Conservation (phyloP, 1,284 basidiomycete species). For the Ganoderma sinense region DNA sequence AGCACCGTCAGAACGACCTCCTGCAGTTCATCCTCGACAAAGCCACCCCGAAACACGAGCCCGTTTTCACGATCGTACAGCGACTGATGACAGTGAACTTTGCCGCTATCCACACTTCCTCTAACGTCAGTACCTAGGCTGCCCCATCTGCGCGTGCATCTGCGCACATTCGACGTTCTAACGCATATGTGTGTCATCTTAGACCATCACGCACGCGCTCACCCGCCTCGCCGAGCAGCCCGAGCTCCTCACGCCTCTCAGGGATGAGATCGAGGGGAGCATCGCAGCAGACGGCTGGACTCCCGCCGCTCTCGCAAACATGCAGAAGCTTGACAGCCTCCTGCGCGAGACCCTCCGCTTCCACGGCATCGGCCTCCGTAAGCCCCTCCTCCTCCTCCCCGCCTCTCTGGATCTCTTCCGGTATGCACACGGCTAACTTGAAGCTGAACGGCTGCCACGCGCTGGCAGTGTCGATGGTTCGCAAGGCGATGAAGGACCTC, state of each 20-base stretch:
- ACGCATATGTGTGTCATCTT: no score
- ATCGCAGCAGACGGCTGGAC: constrained; percentile 52
- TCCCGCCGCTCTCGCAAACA: constrained; percentile 49
- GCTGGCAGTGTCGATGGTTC: constrained; percentile 42
- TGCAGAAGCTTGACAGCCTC: constrained; percentile 61
- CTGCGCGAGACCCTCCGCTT: constrained; percentile 54
- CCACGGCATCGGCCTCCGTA: constrained; percentile 38
- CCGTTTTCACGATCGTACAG: constrained; percentile 42
- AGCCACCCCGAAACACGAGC: constrained; percentile 38
- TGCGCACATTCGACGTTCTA: no score
- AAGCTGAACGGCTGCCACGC: no score
- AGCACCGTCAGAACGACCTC: constrained; percentile 47
- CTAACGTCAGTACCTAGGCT: constrained; percentile 43
- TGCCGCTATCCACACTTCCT: constrained; percentile 46
- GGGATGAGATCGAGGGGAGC: constrained; percentile 52
- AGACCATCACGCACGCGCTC: constrained; percentile 48
- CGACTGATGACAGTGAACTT: constrained; percentile 54
- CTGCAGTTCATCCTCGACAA: constrained; percentile 53
- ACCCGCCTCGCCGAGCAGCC: constrained; percentile 51
- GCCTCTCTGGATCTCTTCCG: no score
- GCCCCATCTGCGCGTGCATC: no score
- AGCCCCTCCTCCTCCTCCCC: background rate
- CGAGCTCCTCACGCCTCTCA: constrained; percentile 48
- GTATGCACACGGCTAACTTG: background rate
- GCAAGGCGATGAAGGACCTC: constrained; percentile 46